These are phyloP conservation scores for Aspergillus terreus DNA, from an alignment of 2,329 filamentous ascomycete genomes.

Conservation along the genomic window DNA sequence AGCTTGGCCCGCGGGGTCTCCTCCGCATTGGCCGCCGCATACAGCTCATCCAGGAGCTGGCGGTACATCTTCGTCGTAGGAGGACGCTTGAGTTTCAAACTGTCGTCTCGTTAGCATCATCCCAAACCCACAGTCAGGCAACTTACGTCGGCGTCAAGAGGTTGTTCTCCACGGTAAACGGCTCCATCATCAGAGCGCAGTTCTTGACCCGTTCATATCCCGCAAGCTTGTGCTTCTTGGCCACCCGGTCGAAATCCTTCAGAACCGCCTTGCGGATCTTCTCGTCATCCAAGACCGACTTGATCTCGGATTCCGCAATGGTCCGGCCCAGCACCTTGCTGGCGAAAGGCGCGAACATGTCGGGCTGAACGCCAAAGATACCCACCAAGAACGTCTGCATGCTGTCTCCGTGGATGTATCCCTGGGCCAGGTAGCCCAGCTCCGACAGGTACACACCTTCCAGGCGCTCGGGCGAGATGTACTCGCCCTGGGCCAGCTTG, in stretches of 20 bases:
- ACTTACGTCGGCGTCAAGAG: constrained; percentile 55
- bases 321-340: constrained; percentile 68
- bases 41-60: constrained; percentile 56
- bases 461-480: constrained; percentile 94
- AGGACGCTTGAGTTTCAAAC: constrained; percentile 68
- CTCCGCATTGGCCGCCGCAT: constrained; percentile 51
- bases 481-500: constrained; percentile 96
- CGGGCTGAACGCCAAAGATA: constrained; percentile 84
- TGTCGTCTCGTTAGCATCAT: constrained; percentile 31
- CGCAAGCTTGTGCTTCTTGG: constrained; percentile 82
- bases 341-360: constrained; percentile 76
- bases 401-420: constrained; percentile 87
- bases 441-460: constrained; percentile 91
- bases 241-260: constrained; percentile 73
- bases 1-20: constrained; percentile 39
- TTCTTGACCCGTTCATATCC: constrained; percentile 81
- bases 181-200: constrained; percentile 73
- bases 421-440: constrained; percentile 71
- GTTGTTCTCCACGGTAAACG: constrained; percentile 91
- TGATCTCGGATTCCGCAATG: constrained; percentile 53
- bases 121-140: neutral
- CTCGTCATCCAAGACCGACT: constrained; percentile 62
- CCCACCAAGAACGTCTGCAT: constrained; percentile 77
- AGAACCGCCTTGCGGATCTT: constrained; percentile 72
- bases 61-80: constrained; percentile 62